These are phyloP conservation scores for Diophrys appendiculata DNA, from an alignment of 73 alveolate species.

Conservation along the genomic window DNA sequence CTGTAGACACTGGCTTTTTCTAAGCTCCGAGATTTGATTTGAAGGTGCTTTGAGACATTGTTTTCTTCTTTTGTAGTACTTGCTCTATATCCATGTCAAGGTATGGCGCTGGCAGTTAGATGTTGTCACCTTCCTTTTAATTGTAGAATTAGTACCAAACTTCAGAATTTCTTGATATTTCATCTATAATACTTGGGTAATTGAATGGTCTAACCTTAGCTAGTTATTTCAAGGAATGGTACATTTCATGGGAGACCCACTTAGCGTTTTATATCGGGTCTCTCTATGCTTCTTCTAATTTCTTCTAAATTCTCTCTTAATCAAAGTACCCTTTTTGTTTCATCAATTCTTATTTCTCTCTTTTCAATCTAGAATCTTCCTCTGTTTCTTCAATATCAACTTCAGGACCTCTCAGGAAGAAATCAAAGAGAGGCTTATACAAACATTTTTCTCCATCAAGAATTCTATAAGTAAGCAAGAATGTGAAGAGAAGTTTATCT, in stretches of 20 bases:
- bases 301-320: not conserved
- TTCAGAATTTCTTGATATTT: slow-evolving; percentile 29
- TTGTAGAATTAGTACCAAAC: slow-evolving; percentile 36
- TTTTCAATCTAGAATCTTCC: not conserved
- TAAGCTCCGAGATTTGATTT: not conserved
- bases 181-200: slow-evolving; percentile 41
- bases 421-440: slow-evolving; percentile 58
- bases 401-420: slow-evolving; percentile 69
- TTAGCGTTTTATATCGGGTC: not conserved
- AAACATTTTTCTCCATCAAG: slow-evolving; percentile 59
- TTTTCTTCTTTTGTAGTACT: slow-evolving; percentile 4
- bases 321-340: slow-evolving; percentile 2
- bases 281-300: slow-evolving; percentile 6
- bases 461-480: slow-evolving; percentile 88
- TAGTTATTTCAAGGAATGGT: slow-evolving; percentile 20
- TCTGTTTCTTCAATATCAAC: slow-evolving; percentile 14
- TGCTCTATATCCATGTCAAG: slow-evolving; percentile 45
- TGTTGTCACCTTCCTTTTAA: slow-evolving; percentile 45
- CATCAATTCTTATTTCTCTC: not conserved
- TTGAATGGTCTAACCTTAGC: slow-evolving; percentile 52
- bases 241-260: slow-evolving; percentile 15
- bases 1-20: slow-evolving; percentile 3
- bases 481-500: slow-evolving; percentile 95
- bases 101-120: slow-evolving; percentile 60
- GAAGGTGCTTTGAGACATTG: not conserved